Conservation (phyloP, 106 monocot genomes). For the Dioscorea dumetorum region DNA sequence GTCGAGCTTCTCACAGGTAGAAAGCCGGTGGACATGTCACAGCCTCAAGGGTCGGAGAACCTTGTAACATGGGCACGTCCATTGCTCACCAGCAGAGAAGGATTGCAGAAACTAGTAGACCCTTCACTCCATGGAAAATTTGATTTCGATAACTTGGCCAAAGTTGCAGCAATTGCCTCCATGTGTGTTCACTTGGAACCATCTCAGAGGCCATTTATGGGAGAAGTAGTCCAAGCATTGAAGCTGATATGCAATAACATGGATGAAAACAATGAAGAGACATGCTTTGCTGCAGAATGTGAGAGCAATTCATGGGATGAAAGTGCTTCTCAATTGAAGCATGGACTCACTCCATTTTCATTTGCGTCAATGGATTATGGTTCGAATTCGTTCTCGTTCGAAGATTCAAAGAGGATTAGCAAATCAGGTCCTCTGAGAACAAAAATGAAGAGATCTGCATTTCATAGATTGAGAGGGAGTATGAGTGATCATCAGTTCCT, state of each 20-base stretch:
- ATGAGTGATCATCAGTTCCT: too few species aligned
- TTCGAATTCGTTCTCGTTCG: too few species aligned
- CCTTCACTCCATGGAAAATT: constrained; percentile 14
- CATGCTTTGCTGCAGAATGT: too few species aligned
- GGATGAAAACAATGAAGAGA: constrained; percentile 10
- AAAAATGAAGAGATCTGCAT: too few species aligned
- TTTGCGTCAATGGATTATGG: too few species aligned
- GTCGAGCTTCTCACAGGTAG: constrained; percentile 33
- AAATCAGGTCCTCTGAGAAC: too few species aligned
- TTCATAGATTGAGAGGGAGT: too few species aligned
- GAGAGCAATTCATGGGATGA: too few species aligned
- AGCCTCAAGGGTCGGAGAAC: constrained; percentile 23
- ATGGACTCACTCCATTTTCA: too few species aligned
- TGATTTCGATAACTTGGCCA: constrained; percentile 27
- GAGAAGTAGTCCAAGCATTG: constrained; percentile 48
- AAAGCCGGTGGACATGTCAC: constrained; percentile 31
- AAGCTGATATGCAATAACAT: constrained; percentile 42
- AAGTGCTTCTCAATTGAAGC: too few species aligned
- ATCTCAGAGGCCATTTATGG: constrained; percentile 42
- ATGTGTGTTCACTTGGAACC: constrained; percentile 32
- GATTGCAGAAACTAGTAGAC: constrained; percentile 27
- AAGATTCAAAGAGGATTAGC: too few species aligned
- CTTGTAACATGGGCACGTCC: constrained; percentile 39
- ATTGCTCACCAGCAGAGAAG: constrained; percentile 23
- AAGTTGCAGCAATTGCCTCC: constrained; percentile 34